phyloP scores from a whole-genome alignment of 352 stramenopile species.

The Phytophthora citricola region DNA sequence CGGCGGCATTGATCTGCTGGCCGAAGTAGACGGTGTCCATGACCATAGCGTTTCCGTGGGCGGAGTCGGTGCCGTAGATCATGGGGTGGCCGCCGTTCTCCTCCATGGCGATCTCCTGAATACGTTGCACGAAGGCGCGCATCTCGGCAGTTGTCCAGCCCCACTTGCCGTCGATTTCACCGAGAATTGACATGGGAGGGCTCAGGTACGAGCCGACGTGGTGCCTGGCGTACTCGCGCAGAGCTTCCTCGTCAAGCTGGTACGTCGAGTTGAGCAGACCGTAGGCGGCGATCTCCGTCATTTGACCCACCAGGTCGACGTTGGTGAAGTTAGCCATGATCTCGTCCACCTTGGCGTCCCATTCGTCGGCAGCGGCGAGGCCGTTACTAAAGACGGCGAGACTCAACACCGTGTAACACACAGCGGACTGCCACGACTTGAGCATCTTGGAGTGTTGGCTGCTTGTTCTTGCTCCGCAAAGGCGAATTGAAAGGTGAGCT shows the following conservation, averaged over 20 bases:
- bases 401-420: slow-evolving; percentile 24
- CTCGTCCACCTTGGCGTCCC: slow-evolving; percentile 27
- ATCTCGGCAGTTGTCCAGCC: slow-evolving; percentile 63
- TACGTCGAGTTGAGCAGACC: slow-evolving; percentile 62
- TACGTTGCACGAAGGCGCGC: slow-evolving; percentile 59
- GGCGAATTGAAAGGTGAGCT: slow-evolving; percentile 34
- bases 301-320: slow-evolving; percentile 73
- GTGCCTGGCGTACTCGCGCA: no score
- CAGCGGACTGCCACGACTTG: slow-evolving; percentile 26
- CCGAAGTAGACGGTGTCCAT: slow-evolving; percentile 82
- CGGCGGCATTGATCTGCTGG: slow-evolving; percentile 79
- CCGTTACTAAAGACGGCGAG: slow-evolving; percentile 15
- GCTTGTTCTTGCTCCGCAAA: slow-evolving; percentile 17
- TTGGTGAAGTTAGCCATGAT: slow-evolving; percentile 35
- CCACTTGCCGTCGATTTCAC: slow-evolving; percentile 19
- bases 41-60: slow-evolving; percentile 66
- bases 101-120: slow-evolving; percentile 78
- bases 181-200: slow-evolving; percentile 23
- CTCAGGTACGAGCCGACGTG: slow-evolving; percentile 91
- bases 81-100: slow-evolving; percentile 62
- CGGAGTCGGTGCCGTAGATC: slow-evolving; percentile 88
- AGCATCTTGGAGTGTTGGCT: slow-evolving; percentile 26
- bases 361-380: slow-evolving; percentile 21
- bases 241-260: no score
- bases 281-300: slow-evolving; percentile 88